phyloP scores from a whole-genome alignment of 345 rosid species.

The Arabis hirsuta region DNA sequence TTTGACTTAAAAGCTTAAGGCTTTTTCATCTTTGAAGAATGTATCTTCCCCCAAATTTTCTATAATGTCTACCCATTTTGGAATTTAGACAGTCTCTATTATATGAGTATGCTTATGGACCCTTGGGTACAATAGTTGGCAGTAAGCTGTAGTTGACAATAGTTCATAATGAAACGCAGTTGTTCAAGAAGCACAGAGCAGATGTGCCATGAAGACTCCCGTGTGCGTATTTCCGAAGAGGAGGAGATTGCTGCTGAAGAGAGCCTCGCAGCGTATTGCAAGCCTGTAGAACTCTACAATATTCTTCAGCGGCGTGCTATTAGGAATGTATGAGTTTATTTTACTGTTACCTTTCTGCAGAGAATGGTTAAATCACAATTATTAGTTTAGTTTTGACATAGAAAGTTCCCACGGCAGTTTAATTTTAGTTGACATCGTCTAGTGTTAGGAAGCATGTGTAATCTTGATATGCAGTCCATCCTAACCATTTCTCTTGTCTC shows the following conservation, averaged over 20 bases:
- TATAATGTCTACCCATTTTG: background rate
- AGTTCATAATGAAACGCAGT: conserved; percentile 45
- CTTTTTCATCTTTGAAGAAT: background rate
- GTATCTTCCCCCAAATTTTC: background rate
- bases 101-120: background rate
- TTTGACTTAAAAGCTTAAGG: background rate
- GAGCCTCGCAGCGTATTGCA: conserved; percentile 82
- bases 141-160: background rate
- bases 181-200: conserved; percentile 82
- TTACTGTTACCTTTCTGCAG: background rate
- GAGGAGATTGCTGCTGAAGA: conserved; percentile 93
- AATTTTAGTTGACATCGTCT: background rate
- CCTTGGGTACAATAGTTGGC: background rate
- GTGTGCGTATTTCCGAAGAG: conserved; percentile 74
- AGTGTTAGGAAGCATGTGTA: background rate
- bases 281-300: conserved; percentile 97
- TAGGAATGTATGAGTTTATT: conserved; percentile 59
- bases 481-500: conserved; percentile 18
- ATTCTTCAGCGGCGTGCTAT: conserved; percentile 86
- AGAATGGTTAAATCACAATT: background rate
- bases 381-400: conserved; percentile 16
- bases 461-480: conserved; percentile 18
- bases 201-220: conserved; percentile 94
- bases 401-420: background rate
- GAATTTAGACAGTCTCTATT: background rate